Conservation (phyloP, 768 basidiomycete genomes). For the Amanita fuliginea region DNA sequence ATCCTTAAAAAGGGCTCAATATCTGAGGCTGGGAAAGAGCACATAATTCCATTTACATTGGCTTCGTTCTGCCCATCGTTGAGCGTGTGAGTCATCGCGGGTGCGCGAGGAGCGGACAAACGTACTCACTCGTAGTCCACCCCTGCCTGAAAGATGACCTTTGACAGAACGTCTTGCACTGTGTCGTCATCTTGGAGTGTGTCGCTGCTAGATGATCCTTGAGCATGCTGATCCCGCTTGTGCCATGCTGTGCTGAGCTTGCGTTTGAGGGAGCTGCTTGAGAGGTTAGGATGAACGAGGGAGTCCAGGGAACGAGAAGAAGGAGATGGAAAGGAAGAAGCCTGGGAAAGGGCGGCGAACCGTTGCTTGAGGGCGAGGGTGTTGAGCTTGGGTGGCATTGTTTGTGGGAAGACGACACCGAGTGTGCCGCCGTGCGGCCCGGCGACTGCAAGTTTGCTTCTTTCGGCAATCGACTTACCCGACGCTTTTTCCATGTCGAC, state of each 20-base stretch:
- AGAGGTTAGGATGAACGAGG: slow-evolving; percentile 8
- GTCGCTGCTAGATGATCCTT: slow-evolving; percentile 13
- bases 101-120: neutral
- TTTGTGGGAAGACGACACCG: slow-evolving; percentile 1
- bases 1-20: slow-evolving; percentile 41
- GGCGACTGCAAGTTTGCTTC: too few relatives aligned
- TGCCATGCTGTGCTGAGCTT: slow-evolving; percentile 44
- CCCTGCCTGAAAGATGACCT: slow-evolving; percentile 80
- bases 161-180: slow-evolving; percentile 55
- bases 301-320: slow-evolving; percentile 8
- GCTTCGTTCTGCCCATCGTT: slow-evolving; percentile 50
- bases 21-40: neutral
- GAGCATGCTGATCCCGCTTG: slow-evolving; percentile 19
- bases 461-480: too few relatives aligned
- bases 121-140: slow-evolving; percentile 76
- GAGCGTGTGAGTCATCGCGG: slow-evolving; percentile 1
- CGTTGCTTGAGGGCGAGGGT: slow-evolving; percentile 49
- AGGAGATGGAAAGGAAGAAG: slow-evolving; percentile 36
- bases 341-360: slow-evolving; percentile 49
- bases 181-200: slow-evolving; percentile 43
- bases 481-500: too few relatives aligned
- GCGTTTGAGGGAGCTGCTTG: slow-evolving; percentile 14
- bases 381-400: slow-evolving; percentile 11
- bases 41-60: slow-evolving; percentile 48
- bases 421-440: neutral